Base-by-base conservation (phyloP, 179 eudicot species). In the Actinidia arguta region DNA sequence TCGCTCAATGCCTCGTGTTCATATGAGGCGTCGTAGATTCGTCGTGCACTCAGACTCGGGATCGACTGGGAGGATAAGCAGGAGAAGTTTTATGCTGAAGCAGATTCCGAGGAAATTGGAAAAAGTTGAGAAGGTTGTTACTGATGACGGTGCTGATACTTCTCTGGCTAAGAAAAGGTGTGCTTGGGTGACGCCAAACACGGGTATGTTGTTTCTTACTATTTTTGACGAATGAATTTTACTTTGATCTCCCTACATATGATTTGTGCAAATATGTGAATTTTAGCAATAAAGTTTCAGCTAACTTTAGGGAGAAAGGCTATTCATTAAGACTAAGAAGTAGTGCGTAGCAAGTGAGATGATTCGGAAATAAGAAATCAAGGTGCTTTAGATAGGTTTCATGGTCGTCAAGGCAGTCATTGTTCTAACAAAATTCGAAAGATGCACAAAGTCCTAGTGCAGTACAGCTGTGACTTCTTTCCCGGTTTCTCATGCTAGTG, bases 11-110 rank as follows among this genome's bases (percentile, higher is more conserved):
- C 97, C 0, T 95, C 99, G 51, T 96, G 97, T 61, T 96, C 98
- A 52, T 96, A 98, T 8, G 99, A 96, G 72, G 96, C 99, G 0
- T 96, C 99, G 5, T 70, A 4, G 99, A 96, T 89, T 94, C 98
- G 13, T 85, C 89, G 5, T 92, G 93, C 22, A 95, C 98, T 59
- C 80, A 96, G 78, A 94, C 94, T 2, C n/a, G n/a, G n/a, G n/a
- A n/a, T 96, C 99, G 12, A 89, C 94, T 0, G 99, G 99, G 83
- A 91, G 91, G 93, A 81, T 92, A 18, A 86, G 85, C 64, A 55
- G 91, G 54, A 81, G 91, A 76, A 86, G 90, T 48, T 69, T 80
- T 61, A 42, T 80, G 2, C 48, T 77, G 13, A 73, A 84, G 11
- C 71, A 80, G 10, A 74, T 82, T 22, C 84, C 88, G 88, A 89